Conservation (phyloP, 2,329 filamentous ascomycete species). For the Fusarium sulawesiense region DNA sequence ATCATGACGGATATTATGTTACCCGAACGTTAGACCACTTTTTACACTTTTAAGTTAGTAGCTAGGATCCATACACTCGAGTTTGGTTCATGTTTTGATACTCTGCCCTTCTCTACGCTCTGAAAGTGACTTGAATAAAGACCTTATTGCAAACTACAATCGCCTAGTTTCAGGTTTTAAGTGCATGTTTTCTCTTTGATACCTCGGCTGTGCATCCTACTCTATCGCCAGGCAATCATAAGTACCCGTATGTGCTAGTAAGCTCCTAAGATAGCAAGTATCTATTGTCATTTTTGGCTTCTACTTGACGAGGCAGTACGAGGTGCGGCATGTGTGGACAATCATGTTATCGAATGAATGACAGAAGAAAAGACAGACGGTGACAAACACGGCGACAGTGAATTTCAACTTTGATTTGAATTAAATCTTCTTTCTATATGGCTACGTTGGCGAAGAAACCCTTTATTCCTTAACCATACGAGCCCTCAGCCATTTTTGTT, state of each 20-base stretch:
- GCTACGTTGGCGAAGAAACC: conserved; percentile 4
- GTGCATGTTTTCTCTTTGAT: not conserved
- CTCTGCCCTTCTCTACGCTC: not conserved
- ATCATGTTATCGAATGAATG: not conserved
- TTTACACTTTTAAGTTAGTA: conserved; percentile 43
- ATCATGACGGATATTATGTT: conserved; percentile 50
- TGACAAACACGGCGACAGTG: not conserved
- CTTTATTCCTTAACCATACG: conserved; percentile 3
- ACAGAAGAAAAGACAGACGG: not conserved
- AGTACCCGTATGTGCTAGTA: not conserved
- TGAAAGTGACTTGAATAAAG: not conserved
- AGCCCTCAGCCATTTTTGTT: conserved; percentile 14
- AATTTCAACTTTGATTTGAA: conserved; percentile 21
- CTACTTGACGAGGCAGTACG: not conserved
- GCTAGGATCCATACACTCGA: conserved; percentile 45
- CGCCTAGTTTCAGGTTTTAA: not conserved
- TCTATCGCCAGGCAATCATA: not conserved
- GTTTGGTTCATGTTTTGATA: conserved; percentile 35
- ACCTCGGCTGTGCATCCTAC: not conserved
- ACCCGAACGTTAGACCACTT: conserved; percentile 47
- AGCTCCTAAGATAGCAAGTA: not conserved
- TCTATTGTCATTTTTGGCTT: not conserved
- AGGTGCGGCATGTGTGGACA: not conserved
- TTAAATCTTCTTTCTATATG: conserved; percentile 18
- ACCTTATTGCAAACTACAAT: too few species aligned